Evolutionary conservation across 2,329 filamentous ascomycete genomes (phyloP), one percentile per base, ranked within the genome.

Genomic region (Xylariaceae sp.): DNA sequence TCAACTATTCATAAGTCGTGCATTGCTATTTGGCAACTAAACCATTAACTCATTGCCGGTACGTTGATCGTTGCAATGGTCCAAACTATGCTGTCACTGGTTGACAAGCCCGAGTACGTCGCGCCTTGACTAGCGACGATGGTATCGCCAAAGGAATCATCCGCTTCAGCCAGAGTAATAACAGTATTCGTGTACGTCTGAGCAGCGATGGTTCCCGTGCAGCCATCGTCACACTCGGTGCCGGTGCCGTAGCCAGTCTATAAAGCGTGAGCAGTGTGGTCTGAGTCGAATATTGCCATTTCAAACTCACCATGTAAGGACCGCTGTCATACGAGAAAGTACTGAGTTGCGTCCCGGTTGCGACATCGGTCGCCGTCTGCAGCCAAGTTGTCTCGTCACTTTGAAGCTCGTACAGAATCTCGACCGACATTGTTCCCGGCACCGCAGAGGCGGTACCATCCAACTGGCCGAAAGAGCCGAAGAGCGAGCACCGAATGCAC

Each of bases 401-500:
- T 15, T 46, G 44, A 5, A 46, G 38, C n/a, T 46, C 44, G 32
- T 46, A 46, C 14, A 46, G 10, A 19, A 46, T 46, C 27, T 46
- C 44, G 30, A 46, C 44, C 32, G 44, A 39, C 44, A 33, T 40
- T 19, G 19, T 30, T 10, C 44, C 44, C 6, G 44, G n/a, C 12
- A 46, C 44, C 22, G 44, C 35, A 9, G 44, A 46, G 14, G 44
- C 44, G n/a, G 22, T 18, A 19, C 44, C 44, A 40, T 46, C 44
- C n/a, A 46, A 35, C 39, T 46, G 44, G 19, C 44, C 44, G 33
- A 46, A 46, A 40, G 44, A 46, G 36, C 44, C 44, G 32, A 46
- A 46, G 35, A 46, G 44, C 27, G 44, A 46, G 39, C 44, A 46
- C 32, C 44, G 44, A 32, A 46, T 46, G 44, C 44, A 46, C 44